Evolutionary conservation across 208 protist genomes (phyloP), one percentile per base, ranked within the genome.

Genomic region (Acanthamoeba castellanii): DNA sequence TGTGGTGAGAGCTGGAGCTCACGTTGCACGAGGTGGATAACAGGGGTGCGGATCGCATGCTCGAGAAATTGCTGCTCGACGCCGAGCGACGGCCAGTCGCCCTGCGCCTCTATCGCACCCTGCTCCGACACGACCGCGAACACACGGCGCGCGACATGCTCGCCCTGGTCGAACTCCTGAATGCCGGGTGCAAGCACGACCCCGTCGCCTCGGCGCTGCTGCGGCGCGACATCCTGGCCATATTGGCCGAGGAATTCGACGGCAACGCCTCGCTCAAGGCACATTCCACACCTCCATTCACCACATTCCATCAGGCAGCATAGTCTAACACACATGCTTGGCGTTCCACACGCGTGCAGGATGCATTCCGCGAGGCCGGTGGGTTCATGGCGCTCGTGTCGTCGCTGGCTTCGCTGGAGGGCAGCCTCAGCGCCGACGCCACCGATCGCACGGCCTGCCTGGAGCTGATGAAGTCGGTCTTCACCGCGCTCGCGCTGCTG

Each of bases 191-290:
- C 72, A 81, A 22, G 20, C 32, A 81, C n/a, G 72, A 34, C 8
- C 72, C 42, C 42, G 16, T 81, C 8, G 72, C 27, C 42, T 81
- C 32, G 42, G 32, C 72, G 72, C 72, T 34, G 8, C 30, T 81
- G 18, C 72, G 32, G 34, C 72, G 72, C 16, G 72, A 81, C 32
- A 45, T 81, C 72, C 22, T 81, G 72, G 72, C 72, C 72, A 45
- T 81, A 45, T 45, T 81, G 72, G 72, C 72, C 32, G 8, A 45
- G 20, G 72, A 81, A 25, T 81, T 81, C 22, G 72, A 81, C 18
- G 72, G 72, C 72, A 81, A 81, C 72, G 42, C 72, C 6, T 3
- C 32, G 72, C 72, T 81, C 32, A 81, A 81, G 72, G 68, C 25
- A 37, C 13, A 42, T 34, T 5, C 25, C 18, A 59, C 1, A 14